phyloP scores from a whole-genome alignment of 176 grass and related monocot genomes.

The Secale cereale region DNA sequence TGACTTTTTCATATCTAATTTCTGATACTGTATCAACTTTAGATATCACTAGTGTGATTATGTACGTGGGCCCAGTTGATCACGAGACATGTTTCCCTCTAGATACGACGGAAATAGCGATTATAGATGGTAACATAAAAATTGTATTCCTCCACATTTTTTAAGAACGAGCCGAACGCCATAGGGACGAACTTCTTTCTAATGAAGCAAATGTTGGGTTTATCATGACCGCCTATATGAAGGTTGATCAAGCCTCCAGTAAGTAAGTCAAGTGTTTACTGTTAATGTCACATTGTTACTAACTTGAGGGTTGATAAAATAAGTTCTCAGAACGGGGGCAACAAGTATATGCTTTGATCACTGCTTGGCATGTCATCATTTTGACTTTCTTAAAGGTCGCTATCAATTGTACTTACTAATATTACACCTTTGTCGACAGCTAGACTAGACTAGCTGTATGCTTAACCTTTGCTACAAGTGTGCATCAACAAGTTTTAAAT shows the following conservation, averaged over 20 bases:
- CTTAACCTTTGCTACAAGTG: neutral
- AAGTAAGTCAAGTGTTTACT: neutral
- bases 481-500: too few species aligned
- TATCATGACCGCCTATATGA: too few species aligned
- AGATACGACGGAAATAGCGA: neutral
- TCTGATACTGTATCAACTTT: neutral
- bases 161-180: too few species aligned
- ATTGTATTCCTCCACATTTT: neutral
- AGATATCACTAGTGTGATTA: neutral
- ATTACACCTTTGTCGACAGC: neutral
- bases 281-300: neutral
- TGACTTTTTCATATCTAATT: too few species aligned
- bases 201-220: too few species aligned
- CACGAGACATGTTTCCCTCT: neutral
- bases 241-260: too few species aligned
- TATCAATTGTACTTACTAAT: neutral
- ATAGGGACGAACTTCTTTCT: too few species aligned
- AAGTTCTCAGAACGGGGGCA: neutral
- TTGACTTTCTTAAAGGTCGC: neutral
- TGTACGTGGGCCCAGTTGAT: neutral
- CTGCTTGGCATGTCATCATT: neutral
- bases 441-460: neutral
- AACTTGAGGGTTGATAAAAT: neutral
- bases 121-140: neutral
- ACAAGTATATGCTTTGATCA: neutral